These are phyloP conservation scores for Lentinula guzmanii DNA, from an alignment of 768 basidiomycete species.

Conservation along the genomic window DNA sequence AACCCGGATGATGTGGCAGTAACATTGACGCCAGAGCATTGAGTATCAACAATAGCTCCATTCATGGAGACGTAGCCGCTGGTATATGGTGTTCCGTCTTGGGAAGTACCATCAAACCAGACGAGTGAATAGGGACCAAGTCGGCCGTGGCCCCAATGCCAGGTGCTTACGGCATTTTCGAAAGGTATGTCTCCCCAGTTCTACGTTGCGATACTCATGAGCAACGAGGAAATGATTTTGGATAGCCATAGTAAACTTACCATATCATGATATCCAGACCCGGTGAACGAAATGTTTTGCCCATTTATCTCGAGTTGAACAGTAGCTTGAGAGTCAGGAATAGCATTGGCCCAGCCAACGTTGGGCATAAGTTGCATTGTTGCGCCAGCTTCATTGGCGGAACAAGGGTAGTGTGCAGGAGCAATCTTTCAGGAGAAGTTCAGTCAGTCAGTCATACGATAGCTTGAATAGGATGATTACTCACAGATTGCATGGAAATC, in stretches of 20 bases:
- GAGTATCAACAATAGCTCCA: constrained; percentile 11
- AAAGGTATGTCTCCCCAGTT: constrained; percentile 14
- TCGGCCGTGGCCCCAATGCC: constrained; percentile 16
- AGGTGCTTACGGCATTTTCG: constrained; percentile 5
- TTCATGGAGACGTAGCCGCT: constrained; percentile 12
- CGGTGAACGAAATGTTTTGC: constrained; percentile 6
- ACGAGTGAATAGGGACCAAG: constrained; percentile 15
- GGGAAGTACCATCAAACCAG: constrained; percentile 12
- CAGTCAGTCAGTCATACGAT: neutral
- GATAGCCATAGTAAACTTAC: neutral
- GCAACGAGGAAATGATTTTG: neutral
- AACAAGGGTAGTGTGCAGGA: constrained; percentile 12
- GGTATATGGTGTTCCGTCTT: constrained; percentile 5
- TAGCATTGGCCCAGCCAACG: constrained; percentile 14
- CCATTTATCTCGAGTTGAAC: constrained; percentile 10
- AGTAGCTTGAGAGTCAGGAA: constrained; percentile 11
- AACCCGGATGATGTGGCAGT: neutral
- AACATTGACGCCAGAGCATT: constrained; percentile 16
- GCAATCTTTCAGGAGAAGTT: neutral
- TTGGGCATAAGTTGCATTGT: constrained; percentile 9
- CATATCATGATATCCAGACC: constrained; percentile 12
- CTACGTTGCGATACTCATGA: neutral
- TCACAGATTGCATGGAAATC: constrained; percentile 7
- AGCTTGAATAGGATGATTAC: neutral
- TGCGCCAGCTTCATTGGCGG: constrained; percentile 1